Evolutionary conservation across 2,329 filamentous ascomycete genomes (phyloP).

Genomic region (Elsinoe batatas): DNA sequence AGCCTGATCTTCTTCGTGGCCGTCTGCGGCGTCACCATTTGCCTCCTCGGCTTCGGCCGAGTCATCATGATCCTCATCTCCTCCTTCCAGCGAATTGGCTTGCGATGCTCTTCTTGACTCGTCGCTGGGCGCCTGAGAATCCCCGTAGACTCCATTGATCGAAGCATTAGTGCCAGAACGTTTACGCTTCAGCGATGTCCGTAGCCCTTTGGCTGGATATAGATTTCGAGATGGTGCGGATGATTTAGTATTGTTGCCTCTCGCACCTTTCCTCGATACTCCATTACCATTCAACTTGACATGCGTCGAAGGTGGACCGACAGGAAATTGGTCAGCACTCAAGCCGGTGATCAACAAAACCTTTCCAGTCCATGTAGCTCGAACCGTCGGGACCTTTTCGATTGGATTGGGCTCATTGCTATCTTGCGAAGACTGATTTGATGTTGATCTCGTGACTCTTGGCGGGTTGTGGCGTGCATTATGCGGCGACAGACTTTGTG

Average conservation of each 20-base stretch:
- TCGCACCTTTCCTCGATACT: neutral
- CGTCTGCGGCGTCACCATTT: neutral
- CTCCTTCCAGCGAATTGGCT: neutral
- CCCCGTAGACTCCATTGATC: neutral
- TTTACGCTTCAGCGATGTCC: slow-evolving; percentile 3
- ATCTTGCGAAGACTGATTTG: slow-evolving; percentile 3
- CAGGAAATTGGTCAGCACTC: neutral
- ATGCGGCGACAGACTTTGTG: neutral
- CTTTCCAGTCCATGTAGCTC: slow-evolving; percentile 11
- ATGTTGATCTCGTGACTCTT: slow-evolving; percentile 11
- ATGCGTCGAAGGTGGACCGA: neutral
- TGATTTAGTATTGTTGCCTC: neutral
- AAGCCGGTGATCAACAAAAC: slow-evolving; percentile 8
- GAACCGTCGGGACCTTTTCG: neutral
- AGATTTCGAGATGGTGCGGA: neutral
- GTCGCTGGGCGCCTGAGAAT: neutral
- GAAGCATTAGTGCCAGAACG: slow-evolving; percentile 5
- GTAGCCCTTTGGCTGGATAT: neutral
- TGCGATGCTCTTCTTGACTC: neutral
- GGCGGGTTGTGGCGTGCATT: slow-evolving; percentile 1
- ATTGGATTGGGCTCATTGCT: neutral
- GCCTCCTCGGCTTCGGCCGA: neutral
- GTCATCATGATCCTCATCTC: slow-evolving; percentile 1
- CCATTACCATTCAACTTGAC: neutral
- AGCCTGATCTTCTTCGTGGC: neutral